A percentile compares a stretch with the other conserved stretches of the same genome.
These are phyloP conservation scores for Syncephalastrum sp. DNA, from an alignment of 371 early-diverging fungal species.

Conservation along the genomic window DNA sequence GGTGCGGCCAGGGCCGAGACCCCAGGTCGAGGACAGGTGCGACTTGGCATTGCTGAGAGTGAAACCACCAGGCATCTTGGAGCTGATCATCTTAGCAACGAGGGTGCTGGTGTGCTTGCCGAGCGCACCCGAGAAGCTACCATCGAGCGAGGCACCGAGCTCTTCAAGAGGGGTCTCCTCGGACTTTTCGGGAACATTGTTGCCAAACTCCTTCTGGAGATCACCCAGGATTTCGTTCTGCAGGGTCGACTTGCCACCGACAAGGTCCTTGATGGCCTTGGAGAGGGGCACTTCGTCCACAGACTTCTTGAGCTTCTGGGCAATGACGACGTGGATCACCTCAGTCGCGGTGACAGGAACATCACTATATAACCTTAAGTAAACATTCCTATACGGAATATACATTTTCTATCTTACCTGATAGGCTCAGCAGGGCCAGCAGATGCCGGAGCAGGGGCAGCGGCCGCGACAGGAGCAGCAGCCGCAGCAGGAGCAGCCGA, in stretches of 20 bases:
- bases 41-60: constrained; percentile 78
- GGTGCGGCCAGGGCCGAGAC: constrained; percentile 84
- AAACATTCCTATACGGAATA: too few relatives aligned
- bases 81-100: constrained; percentile 80
- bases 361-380: constrained; percentile 45
- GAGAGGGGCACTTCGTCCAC: constrained; percentile 70
- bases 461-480: constrained; percentile 53
- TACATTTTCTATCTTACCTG: constrained; percentile 12
- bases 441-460: constrained; percentile 52
- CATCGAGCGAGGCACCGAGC: constrained; percentile 70
- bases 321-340: constrained; percentile 79
- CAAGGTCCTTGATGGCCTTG: constrained; percentile 91
- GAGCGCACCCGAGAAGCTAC: constrained; percentile 65
- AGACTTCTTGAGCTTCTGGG: constrained; percentile 90
- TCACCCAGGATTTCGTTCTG: constrained; percentile 98
- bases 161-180: constrained; percentile 91
- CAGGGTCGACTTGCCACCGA: constrained; percentile 94
- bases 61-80: constrained; percentile 96
- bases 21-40: constrained; percentile 69
- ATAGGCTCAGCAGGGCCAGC: constrained; percentile 27
- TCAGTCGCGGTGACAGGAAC: constrained; percentile 78
- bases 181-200: constrained; percentile 85
- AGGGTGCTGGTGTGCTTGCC: constrained; percentile 84
- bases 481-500: constrained; percentile 49
- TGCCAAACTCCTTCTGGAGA: constrained; percentile 90